Evolutionary conservation across 2,329 filamentous ascomycete genomes (phyloP), one percentile per base, ranked within the genome.

Genomic region (Aureobasidium pullulans): DNA sequence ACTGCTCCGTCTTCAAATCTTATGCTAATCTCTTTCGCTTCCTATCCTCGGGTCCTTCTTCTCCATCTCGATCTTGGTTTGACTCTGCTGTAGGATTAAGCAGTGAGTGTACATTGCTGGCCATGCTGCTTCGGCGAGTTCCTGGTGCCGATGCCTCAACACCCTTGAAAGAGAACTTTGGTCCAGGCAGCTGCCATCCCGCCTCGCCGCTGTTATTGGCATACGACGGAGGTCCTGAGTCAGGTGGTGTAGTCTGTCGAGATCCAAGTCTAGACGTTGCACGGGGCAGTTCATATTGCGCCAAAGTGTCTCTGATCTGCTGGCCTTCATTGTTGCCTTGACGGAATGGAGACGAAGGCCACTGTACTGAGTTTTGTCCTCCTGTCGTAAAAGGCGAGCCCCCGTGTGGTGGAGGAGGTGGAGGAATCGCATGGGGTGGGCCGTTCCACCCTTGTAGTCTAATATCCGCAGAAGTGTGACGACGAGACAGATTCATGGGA

Each of bases 401-500:
- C 34, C 62, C 66, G 28, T 83, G 48, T 13, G 68, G 76, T 63
- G 72, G 79, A 7, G 79, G 79, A 63, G 85, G 40, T 15, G 36
- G 57, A 13, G 57, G 54, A 39, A 58, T 39, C 9, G 54, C 36
- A n/a, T 40, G 43, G 32, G 44, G 86, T 85, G 89, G 93, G 39
- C 88, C 90, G 70, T 91, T 88, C 66, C 77, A 92, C 61, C 77
- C 76, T 62, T 78, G 75, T 5, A 76, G 87, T 57, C 94, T 87
- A 66, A 99, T 97, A 71, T 99, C 94, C 61, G 94, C 94, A 40
- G 92, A 93, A 1, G 94, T 99, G 74, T 99, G 94, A 62, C 93
- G 84, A 63, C 93, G 86, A 46, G 85, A 83, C 48, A 96, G 79
- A 67, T 85, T 91, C 60, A 84, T 82, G 1, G 82, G 80, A 28